Conservation (phyloP, 257 asterid genomes). For the Fraxinus anomala region DNA sequence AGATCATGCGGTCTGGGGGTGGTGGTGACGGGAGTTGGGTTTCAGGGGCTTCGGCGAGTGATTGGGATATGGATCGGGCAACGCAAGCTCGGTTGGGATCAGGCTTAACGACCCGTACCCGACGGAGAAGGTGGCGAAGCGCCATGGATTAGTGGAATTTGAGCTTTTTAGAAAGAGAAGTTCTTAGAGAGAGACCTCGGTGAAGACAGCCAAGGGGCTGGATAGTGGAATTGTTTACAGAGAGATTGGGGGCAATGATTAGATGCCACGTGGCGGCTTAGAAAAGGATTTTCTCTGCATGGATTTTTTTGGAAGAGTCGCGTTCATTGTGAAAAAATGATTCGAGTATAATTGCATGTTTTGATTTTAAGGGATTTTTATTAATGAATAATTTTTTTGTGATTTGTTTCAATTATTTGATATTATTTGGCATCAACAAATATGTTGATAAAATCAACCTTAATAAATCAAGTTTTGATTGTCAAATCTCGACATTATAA, state of each 20-base stretch:
- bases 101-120: conserved; percentile 49
- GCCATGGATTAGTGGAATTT: conserved; percentile 40
- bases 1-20: conserved; percentile 71
- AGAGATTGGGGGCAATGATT: not conserved
- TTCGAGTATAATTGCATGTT: no score
- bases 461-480: not conserved
- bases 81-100: conserved; percentile 22
- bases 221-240: not conserved
- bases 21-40: conserved; percentile 59
- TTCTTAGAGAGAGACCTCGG: not conserved
- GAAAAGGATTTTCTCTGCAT: not conserved
- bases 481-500: not conserved
- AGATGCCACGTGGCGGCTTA: not conserved
- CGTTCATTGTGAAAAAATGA: no score
- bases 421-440: no score
- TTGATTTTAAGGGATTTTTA: no score
- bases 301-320: not conserved
- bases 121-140: conserved; percentile 73
- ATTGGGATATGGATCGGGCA: conserved; percentile 47
- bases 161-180: not conserved
- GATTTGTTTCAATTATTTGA: no score
- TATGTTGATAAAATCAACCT: no score
- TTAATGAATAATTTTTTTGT: no score
- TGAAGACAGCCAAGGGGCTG: not conserved
- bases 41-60: conserved; percentile 44